A percentile compares a stretch with the other conserved stretches of the same genome.
These are phyloP conservation scores for Cyberlindnera nakhonratchasimensis DNA, from an alignment of 805 yeast genomes.

Conservation along the genomic window DNA sequence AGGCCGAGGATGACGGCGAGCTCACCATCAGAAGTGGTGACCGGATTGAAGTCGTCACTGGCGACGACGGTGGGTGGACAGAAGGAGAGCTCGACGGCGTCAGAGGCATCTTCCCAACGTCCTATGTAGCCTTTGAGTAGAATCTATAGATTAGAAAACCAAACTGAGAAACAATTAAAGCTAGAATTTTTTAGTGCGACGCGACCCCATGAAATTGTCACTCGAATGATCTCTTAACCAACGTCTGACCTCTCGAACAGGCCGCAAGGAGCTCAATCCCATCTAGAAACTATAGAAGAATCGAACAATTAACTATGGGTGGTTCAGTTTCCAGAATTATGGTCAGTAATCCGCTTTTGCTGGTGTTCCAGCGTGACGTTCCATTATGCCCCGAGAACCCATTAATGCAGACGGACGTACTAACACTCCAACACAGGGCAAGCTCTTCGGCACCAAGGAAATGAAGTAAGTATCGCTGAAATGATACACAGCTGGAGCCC, in stretches of 20 bases:
- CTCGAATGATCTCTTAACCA: no score
- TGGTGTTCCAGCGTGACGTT: no score
- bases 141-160: neutral
- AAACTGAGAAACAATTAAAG: no score
- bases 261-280: no score
- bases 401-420: no score
- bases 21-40: constrained; percentile 72
- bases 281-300: neutral
- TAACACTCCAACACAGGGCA: constrained; percentile 29
- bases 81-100: constrained; percentile 73
- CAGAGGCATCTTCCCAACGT: constrained; percentile 74
- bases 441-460: constrained; percentile 51
- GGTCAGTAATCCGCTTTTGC: constrained; percentile 20
- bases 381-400: no score
- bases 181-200: no score
- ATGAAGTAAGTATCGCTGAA: constrained; percentile 31
- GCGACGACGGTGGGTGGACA: constrained; percentile 93
- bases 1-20: constrained; percentile 66
- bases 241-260: no score
- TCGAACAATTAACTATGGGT: constrained; percentile 28
- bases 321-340: constrained; percentile 32
- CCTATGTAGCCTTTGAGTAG: constrained; percentile 41
- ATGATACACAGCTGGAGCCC: no score
- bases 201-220: constrained; percentile 4
- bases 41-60: constrained; percentile 59